These are phyloP conservation scores for Zygotorulaspora sp. DNA, from an alignment of 805 yeast genomes.

Conservation along the genomic window DNA sequence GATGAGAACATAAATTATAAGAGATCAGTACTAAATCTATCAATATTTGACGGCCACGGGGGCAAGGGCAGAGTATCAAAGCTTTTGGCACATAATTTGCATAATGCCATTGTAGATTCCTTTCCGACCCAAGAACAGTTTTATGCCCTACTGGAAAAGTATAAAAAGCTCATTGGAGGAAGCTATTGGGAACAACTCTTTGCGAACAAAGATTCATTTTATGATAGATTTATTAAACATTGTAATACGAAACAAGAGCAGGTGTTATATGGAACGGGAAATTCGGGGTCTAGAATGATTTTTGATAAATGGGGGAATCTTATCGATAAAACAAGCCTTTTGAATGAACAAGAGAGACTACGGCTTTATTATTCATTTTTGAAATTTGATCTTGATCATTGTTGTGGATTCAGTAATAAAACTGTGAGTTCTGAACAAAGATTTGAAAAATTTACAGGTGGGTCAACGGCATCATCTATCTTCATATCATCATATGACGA, in stretches of 20 bases:
- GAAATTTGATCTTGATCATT: slow-evolving; percentile 30
- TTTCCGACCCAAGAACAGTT: slow-evolving; percentile 33
- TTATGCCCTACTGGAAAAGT: slow-evolving; percentile 47
- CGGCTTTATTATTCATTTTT: slow-evolving; percentile 28
- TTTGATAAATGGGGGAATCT: slow-evolving; percentile 37
- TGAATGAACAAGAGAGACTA: slow-evolving; percentile 32
- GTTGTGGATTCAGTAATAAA: slow-evolving; percentile 25
- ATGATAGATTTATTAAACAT: slow-evolving; percentile 33
- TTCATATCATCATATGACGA: slow-evolving; percentile 38
- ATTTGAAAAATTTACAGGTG: slow-evolving; percentile 40
- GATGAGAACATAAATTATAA: slow-evolving; percentile 8
- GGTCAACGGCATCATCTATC: slow-evolving; percentile 72
- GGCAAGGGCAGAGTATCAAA: slow-evolving; percentile 64
- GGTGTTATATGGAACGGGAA: slow-evolving; percentile 23
- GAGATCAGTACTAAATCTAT: slow-evolving; percentile 55
- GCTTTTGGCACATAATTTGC: slow-evolving; percentile 53
- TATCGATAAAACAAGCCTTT: slow-evolving; percentile 34
- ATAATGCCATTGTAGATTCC: slow-evolving; percentile 46
- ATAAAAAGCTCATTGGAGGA: slow-evolving; percentile 57
- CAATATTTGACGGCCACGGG: slow-evolving; percentile 94
- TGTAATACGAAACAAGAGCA: slow-evolving; percentile 36
- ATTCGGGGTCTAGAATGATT: slow-evolving; percentile 33
- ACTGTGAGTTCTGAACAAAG: slow-evolving; percentile 21
- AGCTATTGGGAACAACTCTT: slow-evolving; percentile 85
- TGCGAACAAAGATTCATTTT: slow-evolving; percentile 39